These are phyloP conservation scores for Pestalotiopsis sp. DNA, from an alignment of 2,329 filamentous ascomycete species.

Conservation along the genomic window DNA sequence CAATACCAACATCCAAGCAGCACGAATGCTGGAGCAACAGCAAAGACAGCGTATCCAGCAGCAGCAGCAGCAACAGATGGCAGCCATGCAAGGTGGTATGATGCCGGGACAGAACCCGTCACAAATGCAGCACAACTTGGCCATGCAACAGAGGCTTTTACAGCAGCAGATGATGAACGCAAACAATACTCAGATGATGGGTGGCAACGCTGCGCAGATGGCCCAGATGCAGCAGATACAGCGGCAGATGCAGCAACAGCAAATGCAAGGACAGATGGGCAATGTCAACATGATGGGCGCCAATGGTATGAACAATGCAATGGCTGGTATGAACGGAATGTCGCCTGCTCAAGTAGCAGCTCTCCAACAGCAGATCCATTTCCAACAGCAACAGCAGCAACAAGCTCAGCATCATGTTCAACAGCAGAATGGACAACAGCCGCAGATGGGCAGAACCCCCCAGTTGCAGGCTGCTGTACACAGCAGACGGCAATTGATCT, in stretches of 20 bases:
- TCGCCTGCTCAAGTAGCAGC: conserved; percentile 32
- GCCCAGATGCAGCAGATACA: conserved; percentile 38
- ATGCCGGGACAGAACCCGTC: conserved; percentile 36
- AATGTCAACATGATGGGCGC: conserved; percentile 46
- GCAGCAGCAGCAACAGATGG: conserved; percentile 29
- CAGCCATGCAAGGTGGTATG: conserved; percentile 30
- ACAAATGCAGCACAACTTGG: conserved; percentile 41
- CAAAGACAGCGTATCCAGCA: conserved; percentile 34
- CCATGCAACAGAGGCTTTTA: conserved; percentile 43
- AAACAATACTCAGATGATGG: conserved; percentile 31
- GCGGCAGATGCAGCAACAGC: conserved; percentile 42
- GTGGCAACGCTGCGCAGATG: conserved; percentile 38
- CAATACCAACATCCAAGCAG: conserved; percentile 33
- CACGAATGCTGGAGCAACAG: conserved; percentile 42
- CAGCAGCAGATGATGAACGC: conserved; percentile 44
- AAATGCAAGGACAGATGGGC: conserved; percentile 31
- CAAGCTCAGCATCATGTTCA: conserved; percentile 9
- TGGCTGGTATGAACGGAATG: conserved; percentile 23
- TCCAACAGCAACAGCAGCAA: conserved; percentile 34
- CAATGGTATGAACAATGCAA: conserved; percentile 11
- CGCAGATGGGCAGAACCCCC: background rate
- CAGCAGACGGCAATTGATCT: conserved; percentile 40
- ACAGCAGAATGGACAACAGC: conserved; percentile 17
- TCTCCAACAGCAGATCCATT: conserved; percentile 36
- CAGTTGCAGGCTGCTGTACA: conserved; percentile 32